A percentile compares a stretch with the other conserved stretches of the same genome.
Evolutionary conservation across 306 rosid species (phyloP).

Genomic region (Ammopiptanthus mongolicus): DNA sequence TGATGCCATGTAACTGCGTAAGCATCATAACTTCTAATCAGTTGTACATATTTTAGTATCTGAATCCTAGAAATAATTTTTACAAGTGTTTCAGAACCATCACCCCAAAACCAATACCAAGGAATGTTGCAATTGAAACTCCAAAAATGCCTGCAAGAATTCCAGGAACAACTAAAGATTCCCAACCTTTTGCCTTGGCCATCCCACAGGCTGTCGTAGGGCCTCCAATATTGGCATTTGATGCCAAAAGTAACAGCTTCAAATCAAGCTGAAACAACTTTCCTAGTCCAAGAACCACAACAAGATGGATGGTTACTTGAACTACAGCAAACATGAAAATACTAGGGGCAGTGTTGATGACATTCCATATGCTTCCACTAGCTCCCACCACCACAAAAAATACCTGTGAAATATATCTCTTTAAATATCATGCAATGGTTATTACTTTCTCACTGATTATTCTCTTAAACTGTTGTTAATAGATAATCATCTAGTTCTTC

Average conservation of each 20-base stretch:
- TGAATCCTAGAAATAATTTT: background rate
- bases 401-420: slow-evolving; percentile 30
- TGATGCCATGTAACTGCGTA: background rate
- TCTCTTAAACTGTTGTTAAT: background rate
- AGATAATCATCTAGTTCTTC: background rate
- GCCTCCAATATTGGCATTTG: slow-evolving; percentile 82
- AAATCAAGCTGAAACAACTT: slow-evolving; percentile 55
- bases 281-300: slow-evolving; percentile 50
- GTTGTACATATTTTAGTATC: background rate
- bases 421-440: background rate
- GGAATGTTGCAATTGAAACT: slow-evolving; percentile 55
- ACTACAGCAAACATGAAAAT: slow-evolving; percentile 62
- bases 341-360: slow-evolving; percentile 53
- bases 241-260: slow-evolving; percentile 59
- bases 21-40: background rate
- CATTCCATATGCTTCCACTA: slow-evolving; percentile 68
- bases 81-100: slow-evolving; percentile 50
- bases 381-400: slow-evolving; percentile 66
- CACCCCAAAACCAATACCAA: slow-evolving; percentile 59
- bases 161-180: slow-evolving; percentile 65
- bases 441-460: background rate
- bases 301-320: slow-evolving; percentile 69
- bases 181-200: slow-evolving; percentile 76
- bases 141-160: slow-evolving; percentile 76
- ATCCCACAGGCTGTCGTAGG: slow-evolving; percentile 87